Evolutionary conservation across 257 asterid species (phyloP).

Genomic region (Solanum peruvianum): DNA sequence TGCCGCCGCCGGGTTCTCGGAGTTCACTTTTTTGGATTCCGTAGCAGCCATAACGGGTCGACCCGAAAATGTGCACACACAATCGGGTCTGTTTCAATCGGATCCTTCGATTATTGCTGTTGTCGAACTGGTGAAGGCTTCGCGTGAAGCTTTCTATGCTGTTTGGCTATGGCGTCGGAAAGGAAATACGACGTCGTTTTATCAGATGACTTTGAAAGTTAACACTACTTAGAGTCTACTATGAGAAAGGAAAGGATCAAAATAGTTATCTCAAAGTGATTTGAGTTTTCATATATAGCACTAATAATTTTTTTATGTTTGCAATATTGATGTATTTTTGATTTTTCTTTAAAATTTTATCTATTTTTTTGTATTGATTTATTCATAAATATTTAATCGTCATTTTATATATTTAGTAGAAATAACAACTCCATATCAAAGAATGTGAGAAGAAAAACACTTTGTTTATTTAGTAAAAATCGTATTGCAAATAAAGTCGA

Average conservation of each 20-base stretch:
- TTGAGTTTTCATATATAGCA: too few species aligned
- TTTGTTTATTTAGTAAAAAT: too few species aligned
- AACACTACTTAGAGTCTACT: background rate
- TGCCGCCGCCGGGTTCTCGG: conserved; percentile 16
- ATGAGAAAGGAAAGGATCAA: too few species aligned
- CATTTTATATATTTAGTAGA: too few species aligned
- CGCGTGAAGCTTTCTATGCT: background rate
- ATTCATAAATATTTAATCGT: too few species aligned
- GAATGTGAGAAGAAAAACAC: too few species aligned
- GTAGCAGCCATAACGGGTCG: conserved; percentile 42
- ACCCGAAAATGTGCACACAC: conserved; percentile 4
- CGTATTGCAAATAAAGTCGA: too few species aligned
- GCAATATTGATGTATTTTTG: too few species aligned
- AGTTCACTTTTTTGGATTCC: conserved; percentile 13
- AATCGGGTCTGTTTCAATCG: background rate
- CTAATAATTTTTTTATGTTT: fast-evolving
- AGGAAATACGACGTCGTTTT: background rate
- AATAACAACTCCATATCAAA: too few species aligned
- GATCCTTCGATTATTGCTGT: background rate
- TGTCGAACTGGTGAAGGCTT: background rate
- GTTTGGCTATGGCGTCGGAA: background rate
- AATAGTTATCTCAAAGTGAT: too few species aligned
- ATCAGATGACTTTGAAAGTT: background rate
- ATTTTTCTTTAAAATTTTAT: too few species aligned
- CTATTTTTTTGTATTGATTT: too few species aligned